A percentile compares a stretch with the other conserved stretches of the same genome.
These are phyloP conservation scores for Fusarium sp. DNA, from an alignment of 2,329 filamentous ascomycete genomes.

Conservation along the genomic window DNA sequence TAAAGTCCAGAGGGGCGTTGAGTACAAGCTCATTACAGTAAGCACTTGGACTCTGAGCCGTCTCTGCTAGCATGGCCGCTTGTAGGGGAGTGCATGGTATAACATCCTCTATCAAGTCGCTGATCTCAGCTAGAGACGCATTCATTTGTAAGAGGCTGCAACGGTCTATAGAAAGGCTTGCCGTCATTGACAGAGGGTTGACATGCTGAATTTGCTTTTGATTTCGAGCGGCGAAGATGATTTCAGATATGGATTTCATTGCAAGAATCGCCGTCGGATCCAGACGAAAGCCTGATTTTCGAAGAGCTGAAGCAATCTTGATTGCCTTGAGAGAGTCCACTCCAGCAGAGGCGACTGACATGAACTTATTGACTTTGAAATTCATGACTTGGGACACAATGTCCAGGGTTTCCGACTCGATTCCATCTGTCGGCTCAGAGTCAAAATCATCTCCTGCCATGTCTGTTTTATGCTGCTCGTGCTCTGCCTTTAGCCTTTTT, in stretches of 20 bases:
- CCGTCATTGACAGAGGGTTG: neutral
- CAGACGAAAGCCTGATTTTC: conserved; percentile 62
- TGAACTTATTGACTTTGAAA: conserved; percentile 47
- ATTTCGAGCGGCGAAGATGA: conserved; percentile 35
- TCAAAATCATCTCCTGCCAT: conserved; percentile 5
- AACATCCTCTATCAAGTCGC: conserved; percentile 52
- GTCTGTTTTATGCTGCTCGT: conserved; percentile 33
- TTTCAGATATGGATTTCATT: conserved; percentile 55
- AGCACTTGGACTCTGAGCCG: conserved; percentile 62
- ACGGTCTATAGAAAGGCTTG: conserved; percentile 32
- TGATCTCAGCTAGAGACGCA: conserved; percentile 23
- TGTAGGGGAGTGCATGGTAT: conserved; percentile 77
- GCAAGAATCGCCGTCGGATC: conserved; percentile 70
- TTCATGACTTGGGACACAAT: conserved; percentile 55
- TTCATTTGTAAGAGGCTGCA: conserved; percentile 29
- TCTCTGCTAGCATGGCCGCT: conserved; percentile 82
- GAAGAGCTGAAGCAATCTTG: conserved; percentile 68
- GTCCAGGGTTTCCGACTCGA: conserved; percentile 48
- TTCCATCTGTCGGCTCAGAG: conserved; percentile 32
- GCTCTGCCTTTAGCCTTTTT: conserved; percentile 67
- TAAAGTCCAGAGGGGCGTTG: conserved; percentile 55
- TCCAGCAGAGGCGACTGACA: conserved; percentile 62
- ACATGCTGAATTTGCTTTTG: neutral
- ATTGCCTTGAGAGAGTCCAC: conserved; percentile 68
- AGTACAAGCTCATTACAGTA: conserved; percentile 85